Conservation (phyloP, 2,329 filamentous ascomycete genomes). For the Diaporthe ilicicola region DNA sequence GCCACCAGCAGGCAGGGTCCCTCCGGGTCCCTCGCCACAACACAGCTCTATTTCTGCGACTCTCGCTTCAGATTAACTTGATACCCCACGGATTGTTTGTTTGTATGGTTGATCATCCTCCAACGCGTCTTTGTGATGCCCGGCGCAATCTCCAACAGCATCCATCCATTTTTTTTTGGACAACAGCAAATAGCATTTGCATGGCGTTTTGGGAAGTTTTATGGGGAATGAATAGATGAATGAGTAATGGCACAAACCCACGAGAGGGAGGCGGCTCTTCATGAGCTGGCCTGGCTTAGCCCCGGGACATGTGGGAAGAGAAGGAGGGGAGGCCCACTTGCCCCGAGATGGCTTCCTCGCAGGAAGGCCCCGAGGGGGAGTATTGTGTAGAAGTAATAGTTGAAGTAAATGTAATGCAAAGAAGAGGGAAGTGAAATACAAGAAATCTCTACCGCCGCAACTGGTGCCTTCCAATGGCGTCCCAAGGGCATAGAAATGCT, state of each 20-base stretch:
- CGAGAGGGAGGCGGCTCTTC: neutral
- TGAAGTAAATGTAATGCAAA: slow-evolving; percentile 16
- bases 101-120: neutral
- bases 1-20: neutral
- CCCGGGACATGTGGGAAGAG: neutral
- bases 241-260: slow-evolving; percentile 13
- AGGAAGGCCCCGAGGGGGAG: neutral
- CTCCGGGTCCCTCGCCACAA: neutral
- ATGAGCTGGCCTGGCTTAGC: neutral
- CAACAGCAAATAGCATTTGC: slow-evolving; percentile 27
- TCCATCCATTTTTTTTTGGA: neutral
- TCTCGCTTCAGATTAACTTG: slow-evolving; percentile 14
- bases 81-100: slow-evolving; percentile 18
- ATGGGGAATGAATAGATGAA: slow-evolving; percentile 30
- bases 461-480: neutral
- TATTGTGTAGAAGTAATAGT: slow-evolving; percentile 19
- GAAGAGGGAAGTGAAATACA: slow-evolving; percentile 7
- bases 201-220: slow-evolving; percentile 25
- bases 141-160: neutral
- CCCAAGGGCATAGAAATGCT: neutral
- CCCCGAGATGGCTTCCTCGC: neutral
- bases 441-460: slow-evolving; percentile 14
- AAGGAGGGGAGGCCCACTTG: neutral
- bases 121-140: neutral
- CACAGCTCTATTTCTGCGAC: slow-evolving; percentile 1